Percentiles rank a stretch among this genome's conserved stretches.
phyloP scores from a whole-genome alignment of 148 eudicot genomes.

The Bassia scoparia region DNA sequence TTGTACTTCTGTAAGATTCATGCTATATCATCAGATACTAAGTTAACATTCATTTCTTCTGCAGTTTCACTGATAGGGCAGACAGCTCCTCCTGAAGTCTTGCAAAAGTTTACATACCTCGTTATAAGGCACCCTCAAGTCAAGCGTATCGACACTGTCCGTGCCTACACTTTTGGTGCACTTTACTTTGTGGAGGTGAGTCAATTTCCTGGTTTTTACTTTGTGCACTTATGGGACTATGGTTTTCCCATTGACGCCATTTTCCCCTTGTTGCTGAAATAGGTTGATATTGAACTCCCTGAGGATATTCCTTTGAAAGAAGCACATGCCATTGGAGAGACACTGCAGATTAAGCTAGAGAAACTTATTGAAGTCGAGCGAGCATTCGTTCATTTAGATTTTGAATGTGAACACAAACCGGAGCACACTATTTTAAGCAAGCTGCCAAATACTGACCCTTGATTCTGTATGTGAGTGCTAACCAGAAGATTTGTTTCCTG shows the following conservation, averaged over 20 bases:
- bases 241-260: neutral
- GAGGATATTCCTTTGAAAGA: slow-evolving; percentile 75
- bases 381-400: slow-evolving; percentile 92
- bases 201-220: slow-evolving; percentile 1
- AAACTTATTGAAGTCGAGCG: slow-evolving; percentile 88
- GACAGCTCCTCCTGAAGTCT: slow-evolving; percentile 77
- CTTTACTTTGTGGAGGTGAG: slow-evolving; percentile 92
- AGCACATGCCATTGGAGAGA: slow-evolving; percentile 84
- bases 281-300: slow-evolving; percentile 96
- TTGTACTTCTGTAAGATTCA: neutral
- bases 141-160: slow-evolving; percentile 88
- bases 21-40: neutral
- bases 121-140: slow-evolving; percentile 74
- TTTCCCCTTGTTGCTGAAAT: neutral
- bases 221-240: too few relatives aligned
- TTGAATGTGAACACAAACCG: slow-evolving; percentile 87
- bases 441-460: slow-evolving; percentile 71
- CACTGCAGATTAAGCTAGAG: slow-evolving; percentile 75
- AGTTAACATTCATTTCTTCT: slow-evolving; percentile 13
- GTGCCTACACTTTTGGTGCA: slow-evolving; percentile 91
- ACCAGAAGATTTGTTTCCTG: neutral
- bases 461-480: slow-evolving; percentile 13
- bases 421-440: slow-evolving; percentile 78
- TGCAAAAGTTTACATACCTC: slow-evolving; percentile 85
- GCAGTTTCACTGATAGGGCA: slow-evolving; percentile 91